These are phyloP conservation scores for Papiliotrema nemorosa DNA, from an alignment of 1,284 basidiomycete species.

Conservation along the genomic window DNA sequence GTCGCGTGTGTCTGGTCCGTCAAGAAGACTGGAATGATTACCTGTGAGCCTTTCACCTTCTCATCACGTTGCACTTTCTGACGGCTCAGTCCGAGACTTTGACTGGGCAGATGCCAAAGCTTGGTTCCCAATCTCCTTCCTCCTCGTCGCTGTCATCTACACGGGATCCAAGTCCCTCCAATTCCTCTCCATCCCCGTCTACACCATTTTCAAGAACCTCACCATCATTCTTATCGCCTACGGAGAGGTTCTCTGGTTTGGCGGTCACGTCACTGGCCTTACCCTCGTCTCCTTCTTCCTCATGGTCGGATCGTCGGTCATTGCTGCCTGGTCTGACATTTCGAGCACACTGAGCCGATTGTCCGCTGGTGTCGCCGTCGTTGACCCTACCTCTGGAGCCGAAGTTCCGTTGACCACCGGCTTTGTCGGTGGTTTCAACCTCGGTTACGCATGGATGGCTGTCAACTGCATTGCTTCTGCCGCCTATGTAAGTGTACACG, in stretches of 20 bases:
- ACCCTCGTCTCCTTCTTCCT: constrained; percentile 86
- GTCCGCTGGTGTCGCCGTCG: constrained; percentile 38
- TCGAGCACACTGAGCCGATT: constrained; percentile 43
- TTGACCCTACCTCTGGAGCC: constrained; percentile 45
- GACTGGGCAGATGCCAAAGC: constrained; percentile 78
- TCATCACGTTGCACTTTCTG: not conserved
- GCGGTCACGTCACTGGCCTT: constrained; percentile 78
- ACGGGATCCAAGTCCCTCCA: constrained; percentile 98
- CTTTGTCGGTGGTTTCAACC: constrained; percentile 58
- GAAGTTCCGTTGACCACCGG: constrained; percentile 29
- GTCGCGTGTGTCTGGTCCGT: constrained; percentile 68
- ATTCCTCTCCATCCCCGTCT: constrained; percentile 88
- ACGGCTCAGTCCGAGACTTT: constrained; percentile 64
- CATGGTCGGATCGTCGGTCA: constrained; percentile 94
- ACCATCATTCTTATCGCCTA: constrained; percentile 99
- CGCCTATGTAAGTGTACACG: constrained; percentile 82
- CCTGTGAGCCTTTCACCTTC: constrained; percentile 55
- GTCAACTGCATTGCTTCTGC: constrained; percentile 89
- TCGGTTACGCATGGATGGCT: constrained; percentile 98
- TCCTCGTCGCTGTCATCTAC: constrained; percentile 93
- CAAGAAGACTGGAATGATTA: constrained; percentile 77
- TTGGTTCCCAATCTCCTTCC: constrained; percentile 92
- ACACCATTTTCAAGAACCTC: constrained; percentile 99
- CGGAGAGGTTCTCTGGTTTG: constrained; percentile 88
- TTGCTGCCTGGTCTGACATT: constrained; percentile 92